Evolutionary conservation across 2,329 filamentous ascomycete species (phyloP), one percentile per base, ranked within the genome.

Genomic region (Ophiosphaerella narmari): DNA sequence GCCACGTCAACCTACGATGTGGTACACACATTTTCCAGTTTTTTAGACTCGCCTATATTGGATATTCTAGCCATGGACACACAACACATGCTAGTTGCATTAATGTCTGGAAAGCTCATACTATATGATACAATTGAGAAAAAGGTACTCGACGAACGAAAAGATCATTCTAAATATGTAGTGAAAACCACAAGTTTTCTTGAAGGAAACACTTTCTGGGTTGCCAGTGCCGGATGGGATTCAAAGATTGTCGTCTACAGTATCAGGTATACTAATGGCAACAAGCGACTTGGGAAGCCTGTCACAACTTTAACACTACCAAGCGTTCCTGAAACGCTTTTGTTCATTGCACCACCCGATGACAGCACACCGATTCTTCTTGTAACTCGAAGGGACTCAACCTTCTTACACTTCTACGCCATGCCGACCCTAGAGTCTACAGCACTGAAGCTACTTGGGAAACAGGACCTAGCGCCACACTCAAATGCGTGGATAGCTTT

Each of bases 401-500:
- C 80, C 2, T 79, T 79, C 59, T 71, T 86, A 18, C 79, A 82
- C 57, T 86, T 82, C 67, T 85, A 86, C 61, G 63, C 68, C 2
- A 51, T 77, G 3, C 61, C 63, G 33, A 60, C 65, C 24, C 29
- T 23, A 24, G 50, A 32, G 13, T 50, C 43, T 24, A 39, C 54
- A 29, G 43, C 41, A 8, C 48, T 72, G 26, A 48, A 32, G 14
- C 71, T 82, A 7, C 70, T 83, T 3, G 83, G 82, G 21, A 77
- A 75, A 50, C 84, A 86, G 57, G 86, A 86, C 55, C 75, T 86
- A 2, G 82, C 84, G 7, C 84, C 84, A 1, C 79, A 84, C 60
- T 84, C 82, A 3, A 86, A 82, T 61, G 78, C 83, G n/a, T 87
- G 85, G 85, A 71, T 85, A 12, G 77, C 82, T 1, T 87, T 86